Percentiles rank a stretch among this genome's conserved stretches.
Conservation (phyloP, 1,284 basidiomycete genomes). For the Microbotryum intermedium region DNA sequence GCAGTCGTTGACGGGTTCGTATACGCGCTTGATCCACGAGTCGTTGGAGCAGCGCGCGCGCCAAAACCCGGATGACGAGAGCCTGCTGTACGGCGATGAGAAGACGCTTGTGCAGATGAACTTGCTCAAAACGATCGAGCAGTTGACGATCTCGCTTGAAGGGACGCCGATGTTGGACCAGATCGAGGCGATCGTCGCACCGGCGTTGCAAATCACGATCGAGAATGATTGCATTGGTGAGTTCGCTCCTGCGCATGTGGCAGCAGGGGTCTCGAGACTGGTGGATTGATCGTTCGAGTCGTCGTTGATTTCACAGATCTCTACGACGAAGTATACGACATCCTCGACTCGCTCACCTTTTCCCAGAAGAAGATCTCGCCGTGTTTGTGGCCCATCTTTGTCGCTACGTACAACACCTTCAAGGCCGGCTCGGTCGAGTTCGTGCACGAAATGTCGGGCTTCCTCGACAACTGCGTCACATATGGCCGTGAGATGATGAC, state of each 20-base stretch:
- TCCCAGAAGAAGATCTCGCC: conserved; percentile 66
- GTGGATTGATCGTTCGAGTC: neutral
- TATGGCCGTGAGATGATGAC: conserved; percentile 72
- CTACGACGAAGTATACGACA: conserved; percentile 78
- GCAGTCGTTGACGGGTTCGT: conserved; percentile 66
- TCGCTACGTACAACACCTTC: conserved; percentile 73
- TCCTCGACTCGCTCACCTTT: conserved; percentile 78
- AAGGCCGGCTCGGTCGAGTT: conserved; percentile 76
- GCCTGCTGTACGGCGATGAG: conserved; percentile 29
- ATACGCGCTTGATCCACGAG: conserved; percentile 65
- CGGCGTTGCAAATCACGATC: conserved; percentile 66
- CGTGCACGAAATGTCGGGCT: conserved; percentile 80
- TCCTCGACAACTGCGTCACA: conserved; percentile 80
- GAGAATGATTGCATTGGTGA: conserved; percentile 44
- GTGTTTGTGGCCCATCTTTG: conserved; percentile 78
- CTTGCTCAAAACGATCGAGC: conserved; percentile 44
- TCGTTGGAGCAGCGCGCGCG: conserved; percentile 46
- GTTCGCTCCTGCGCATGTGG: neutral
- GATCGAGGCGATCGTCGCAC: conserved; percentile 71
- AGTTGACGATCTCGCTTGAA: conserved; percentile 57
- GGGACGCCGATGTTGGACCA: conserved; percentile 63
- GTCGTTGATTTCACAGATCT: conserved; percentile 53
- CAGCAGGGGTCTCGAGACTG: neutral
- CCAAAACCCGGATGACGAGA: conserved; percentile 12
- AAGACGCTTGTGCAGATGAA: conserved; percentile 35